Percentiles rank a stretch among this genome's conserved stretches.
Evolutionary conservation across 2,329 filamentous ascomycete genomes (phyloP).

Genomic region (Dryadomyces quercus-mongolicae): DNA sequence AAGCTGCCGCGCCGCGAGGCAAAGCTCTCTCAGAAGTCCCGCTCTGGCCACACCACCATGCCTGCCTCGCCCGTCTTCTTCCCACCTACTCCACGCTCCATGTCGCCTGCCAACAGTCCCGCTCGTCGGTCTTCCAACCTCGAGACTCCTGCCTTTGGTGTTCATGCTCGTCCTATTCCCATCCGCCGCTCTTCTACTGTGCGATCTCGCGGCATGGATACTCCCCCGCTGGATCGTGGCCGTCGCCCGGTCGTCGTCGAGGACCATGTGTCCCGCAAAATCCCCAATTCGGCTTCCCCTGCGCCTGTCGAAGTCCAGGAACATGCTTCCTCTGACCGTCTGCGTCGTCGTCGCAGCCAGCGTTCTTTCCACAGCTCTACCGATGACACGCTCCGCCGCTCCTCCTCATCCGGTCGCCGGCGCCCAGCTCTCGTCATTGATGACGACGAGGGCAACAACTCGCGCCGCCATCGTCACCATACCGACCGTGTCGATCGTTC

Average conservation of each 20-base stretch:
- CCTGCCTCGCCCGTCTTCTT: neutral
- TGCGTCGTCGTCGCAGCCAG: conserved; percentile 2
- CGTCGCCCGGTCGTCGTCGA: conserved; percentile 14
- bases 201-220: conserved; percentile 9
- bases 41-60: neutral
- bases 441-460: neutral
- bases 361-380: neutral
- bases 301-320: conserved; percentile 9
- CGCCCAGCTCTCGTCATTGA: neutral
- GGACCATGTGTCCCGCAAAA: conserved; percentile 8
- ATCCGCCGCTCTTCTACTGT: conserved; percentile 16
- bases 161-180: conserved; percentile 10
- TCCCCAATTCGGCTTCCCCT: neutral
- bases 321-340: conserved; percentile 7
- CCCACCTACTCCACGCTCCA: conserved; percentile 4
- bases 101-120: conserved; percentile 4
- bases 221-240: conserved; percentile 10
- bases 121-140: neutral
- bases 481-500: neutral
- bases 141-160: neutral
- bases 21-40: neutral
- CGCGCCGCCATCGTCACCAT: conserved; percentile 3
- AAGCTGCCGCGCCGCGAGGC: conserved; percentile 6
- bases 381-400: neutral
- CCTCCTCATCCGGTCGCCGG: conserved; percentile 1